These are phyloP conservation scores for Ustilago tritici DNA, from an alignment of 1,284 basidiomycete genomes.

Conservation along the genomic window DNA sequence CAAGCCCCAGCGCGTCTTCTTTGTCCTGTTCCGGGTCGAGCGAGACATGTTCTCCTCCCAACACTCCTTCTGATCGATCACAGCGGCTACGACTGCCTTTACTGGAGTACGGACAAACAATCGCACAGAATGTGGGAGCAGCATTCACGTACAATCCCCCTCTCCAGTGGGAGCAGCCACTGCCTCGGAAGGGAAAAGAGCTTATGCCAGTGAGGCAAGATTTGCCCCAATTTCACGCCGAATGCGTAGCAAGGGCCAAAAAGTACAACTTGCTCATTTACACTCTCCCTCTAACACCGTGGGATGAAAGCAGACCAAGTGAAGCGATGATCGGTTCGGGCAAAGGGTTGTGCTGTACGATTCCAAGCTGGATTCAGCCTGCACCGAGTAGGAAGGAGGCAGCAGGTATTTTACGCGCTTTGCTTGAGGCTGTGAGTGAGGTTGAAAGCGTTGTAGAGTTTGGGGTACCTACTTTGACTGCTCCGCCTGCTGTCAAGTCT, in stretches of 20 bases:
- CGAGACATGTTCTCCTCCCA: background rate
- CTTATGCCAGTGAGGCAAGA: background rate
- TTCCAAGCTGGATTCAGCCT: conserved; percentile 19
- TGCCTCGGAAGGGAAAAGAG: background rate
- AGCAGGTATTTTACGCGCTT: conserved; percentile 7
- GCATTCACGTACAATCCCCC: background rate
- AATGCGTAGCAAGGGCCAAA: conserved; percentile 20
- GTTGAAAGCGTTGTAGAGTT: background rate
- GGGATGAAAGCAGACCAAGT: conserved; percentile 4
- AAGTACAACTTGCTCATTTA: conserved; percentile 24
- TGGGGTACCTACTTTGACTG: background rate
- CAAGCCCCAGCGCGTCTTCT: background rate
- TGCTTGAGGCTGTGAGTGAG: background rate
- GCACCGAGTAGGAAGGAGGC: conserved; percentile 10
- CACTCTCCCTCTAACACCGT: conserved; percentile 13
- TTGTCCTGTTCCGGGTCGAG: background rate
- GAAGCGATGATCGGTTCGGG: background rate
- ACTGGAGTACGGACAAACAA: background rate
- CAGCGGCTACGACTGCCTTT: background rate
- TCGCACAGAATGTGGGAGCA: background rate
- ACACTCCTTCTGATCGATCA: background rate
- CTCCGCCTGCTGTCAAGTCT: background rate
- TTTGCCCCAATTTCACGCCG: conserved; percentile 8
- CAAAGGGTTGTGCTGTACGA: background rate
- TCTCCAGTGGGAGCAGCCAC: background rate